Percentiles rank a stretch among this genome's conserved stretches.
Evolutionary conservation across 768 basidiomycete genomes (phyloP).

Genomic region (Phylloporus sp.): DNA sequence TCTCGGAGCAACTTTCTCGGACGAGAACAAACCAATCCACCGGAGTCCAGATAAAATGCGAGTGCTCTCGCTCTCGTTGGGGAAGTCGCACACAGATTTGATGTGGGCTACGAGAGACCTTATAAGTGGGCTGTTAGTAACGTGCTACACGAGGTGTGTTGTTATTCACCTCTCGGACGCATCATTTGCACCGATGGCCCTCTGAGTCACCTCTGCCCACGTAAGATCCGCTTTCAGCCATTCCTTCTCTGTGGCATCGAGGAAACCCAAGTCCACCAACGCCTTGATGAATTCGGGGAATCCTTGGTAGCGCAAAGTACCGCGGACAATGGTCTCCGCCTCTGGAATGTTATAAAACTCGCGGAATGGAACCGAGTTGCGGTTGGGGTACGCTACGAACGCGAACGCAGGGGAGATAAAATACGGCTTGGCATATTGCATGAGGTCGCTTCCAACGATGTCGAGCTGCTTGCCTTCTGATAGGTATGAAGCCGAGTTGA

Average conservation of each 20-base stretch:
- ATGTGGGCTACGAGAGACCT: conserved; percentile 75
- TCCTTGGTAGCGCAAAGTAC: conserved; percentile 92
- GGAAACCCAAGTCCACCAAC: conserved; percentile 84
- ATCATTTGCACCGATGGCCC: conserved; percentile 64
- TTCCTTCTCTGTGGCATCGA: conserved; percentile 70
- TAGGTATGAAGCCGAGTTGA: conserved; percentile 85
- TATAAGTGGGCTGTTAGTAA: conserved; percentile 1
- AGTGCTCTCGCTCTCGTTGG: conserved; percentile 59
- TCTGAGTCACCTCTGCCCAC: conserved; percentile 82
- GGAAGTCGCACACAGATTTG: conserved; percentile 69
- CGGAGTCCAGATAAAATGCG: conserved; percentile 87
- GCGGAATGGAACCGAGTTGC: conserved; percentile 86
- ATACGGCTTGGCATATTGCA: conserved; percentile 89
- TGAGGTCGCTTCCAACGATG: conserved; percentile 78
- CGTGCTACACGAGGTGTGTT: background rate
- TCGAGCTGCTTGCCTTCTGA: conserved; percentile 59
- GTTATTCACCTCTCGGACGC: conserved; percentile 59
- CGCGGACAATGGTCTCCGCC: conserved; percentile 87
- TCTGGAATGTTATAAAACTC: conserved; percentile 93
- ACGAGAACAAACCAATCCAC: conserved; percentile 92
- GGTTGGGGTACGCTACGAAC: conserved; percentile 96
- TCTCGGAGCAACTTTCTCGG: conserved; percentile 55
- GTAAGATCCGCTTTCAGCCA: conserved; percentile 74
- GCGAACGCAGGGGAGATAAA: conserved; percentile 94
- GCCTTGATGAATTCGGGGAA: conserved; percentile 94